phyloP scores from a whole-genome alignment of 345 rosid genomes.

The Iberis pinnata region DNA sequence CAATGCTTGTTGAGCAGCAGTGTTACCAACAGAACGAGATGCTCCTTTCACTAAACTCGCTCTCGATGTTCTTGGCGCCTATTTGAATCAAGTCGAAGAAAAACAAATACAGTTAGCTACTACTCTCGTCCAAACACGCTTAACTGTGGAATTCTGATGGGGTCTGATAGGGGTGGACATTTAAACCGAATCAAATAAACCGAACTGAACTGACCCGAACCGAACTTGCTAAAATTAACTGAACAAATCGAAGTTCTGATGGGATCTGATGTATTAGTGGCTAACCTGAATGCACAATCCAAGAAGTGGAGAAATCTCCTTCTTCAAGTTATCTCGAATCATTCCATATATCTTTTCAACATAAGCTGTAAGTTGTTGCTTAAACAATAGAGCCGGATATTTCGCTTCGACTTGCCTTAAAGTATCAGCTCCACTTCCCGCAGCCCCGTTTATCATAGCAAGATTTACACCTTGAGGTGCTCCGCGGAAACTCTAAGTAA shows the following conservation, averaged over 20 bases:
- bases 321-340: conserved; percentile 93
- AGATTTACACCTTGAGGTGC: conserved; percentile 82
- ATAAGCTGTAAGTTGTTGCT: conserved; percentile 94
- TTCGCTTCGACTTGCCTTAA: conserved; percentile 94
- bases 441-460: conserved; percentile 54
- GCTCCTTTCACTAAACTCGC: conserved; percentile 94
- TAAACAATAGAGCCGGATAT: conserved; percentile 93
- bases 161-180: no score
- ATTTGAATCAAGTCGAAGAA: conserved; percentile 5
- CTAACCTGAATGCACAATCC: conserved; percentile 94
- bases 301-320: conserved; percentile 91
- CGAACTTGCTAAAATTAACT: no score
- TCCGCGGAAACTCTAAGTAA: conserved; percentile 79
- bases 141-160: no score
- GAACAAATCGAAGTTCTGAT: no score
- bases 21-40: conserved; percentile 64
- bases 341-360: conserved; percentile 96
- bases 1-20: conserved; percentile 80
- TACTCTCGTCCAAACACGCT: no score
- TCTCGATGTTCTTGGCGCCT: conserved; percentile 99
- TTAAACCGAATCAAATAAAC: no score
- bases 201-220: no score
- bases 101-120: background rate
- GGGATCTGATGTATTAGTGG: no score
- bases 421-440: conserved; percentile 50